Evolutionary conservation across 768 basidiomycete genomes (phyloP).

Genomic region (Tricholoma saponaceum): DNA sequence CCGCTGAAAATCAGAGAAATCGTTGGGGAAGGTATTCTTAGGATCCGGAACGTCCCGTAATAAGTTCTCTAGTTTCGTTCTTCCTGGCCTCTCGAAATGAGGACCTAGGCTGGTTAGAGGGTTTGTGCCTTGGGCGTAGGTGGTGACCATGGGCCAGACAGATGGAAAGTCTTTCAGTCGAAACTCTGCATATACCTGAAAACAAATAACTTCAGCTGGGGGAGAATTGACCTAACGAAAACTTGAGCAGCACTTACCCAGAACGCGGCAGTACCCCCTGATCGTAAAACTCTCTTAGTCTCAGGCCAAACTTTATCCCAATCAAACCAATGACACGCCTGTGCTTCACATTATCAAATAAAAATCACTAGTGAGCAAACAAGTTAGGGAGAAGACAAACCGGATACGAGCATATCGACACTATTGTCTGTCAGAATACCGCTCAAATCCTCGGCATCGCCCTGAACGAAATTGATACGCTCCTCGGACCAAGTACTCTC

Average conservation of each 20-base stretch:
- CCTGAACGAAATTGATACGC: slow-evolving; percentile 27
- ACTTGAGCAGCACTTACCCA: slow-evolving; percentile 46
- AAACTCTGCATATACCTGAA: slow-evolving; percentile 65
- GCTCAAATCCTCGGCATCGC: slow-evolving; percentile 51
- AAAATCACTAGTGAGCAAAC: neutral
- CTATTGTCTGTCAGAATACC: slow-evolving; percentile 38
- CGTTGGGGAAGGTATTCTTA: slow-evolving; percentile 19
- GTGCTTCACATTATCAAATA: slow-evolving; percentile 41
- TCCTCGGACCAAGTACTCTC: slow-evolving; percentile 7
- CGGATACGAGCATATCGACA: slow-evolving; percentile 67
- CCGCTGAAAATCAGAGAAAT: slow-evolving; percentile 42
- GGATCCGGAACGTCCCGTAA: slow-evolving; percentile 68
- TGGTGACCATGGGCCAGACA: slow-evolving; percentile 53
- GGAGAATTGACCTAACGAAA: neutral
- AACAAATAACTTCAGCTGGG: neutral
- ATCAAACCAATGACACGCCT: slow-evolving; percentile 82
- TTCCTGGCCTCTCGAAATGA: slow-evolving; percentile 79
- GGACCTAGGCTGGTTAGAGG: slow-evolving; percentile 54
- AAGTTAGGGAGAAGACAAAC: slow-evolving; percentile 20
- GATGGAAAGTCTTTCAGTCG: slow-evolving; percentile 59
- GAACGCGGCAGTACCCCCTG: slow-evolving; percentile 64
- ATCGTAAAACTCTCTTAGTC: slow-evolving; percentile 52
- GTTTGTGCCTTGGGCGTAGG: slow-evolving; percentile 60
- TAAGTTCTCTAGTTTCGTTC: slow-evolving; percentile 68
- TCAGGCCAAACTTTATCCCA: slow-evolving; percentile 71